A percentile compares a stretch with the other conserved stretches of the same genome.
Evolutionary conservation across 192 early-diverging fungal genomes (phyloP).

Genomic region (Umbelopsis sp.): DNA sequence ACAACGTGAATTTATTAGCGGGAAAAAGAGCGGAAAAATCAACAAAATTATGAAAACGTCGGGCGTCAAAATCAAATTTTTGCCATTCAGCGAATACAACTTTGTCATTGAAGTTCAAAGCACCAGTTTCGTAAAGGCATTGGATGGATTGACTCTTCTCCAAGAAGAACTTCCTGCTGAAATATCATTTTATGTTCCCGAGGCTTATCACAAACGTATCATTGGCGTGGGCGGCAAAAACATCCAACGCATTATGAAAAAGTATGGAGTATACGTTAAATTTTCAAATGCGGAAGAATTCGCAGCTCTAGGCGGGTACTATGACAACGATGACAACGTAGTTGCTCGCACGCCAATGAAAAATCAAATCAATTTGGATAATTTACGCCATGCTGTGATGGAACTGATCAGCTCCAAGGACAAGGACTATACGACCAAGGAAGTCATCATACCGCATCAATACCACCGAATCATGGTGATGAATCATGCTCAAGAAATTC

Average conservation of each 20-base stretch:
- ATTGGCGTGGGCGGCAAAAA: constrained; percentile 89
- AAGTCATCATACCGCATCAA: constrained; percentile 57
- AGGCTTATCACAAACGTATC: constrained; percentile 83
- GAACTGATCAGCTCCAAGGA: constrained; percentile 49
- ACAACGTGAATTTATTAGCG: constrained; percentile 85
- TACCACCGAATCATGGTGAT: constrained; percentile 60
- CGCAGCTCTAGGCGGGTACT: constrained; percentile 76
- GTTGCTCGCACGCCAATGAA: constrained; percentile 83
- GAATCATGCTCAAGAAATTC: constrained; percentile 45
- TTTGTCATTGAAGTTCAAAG: constrained; percentile 78
- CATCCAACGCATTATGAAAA: constrained; percentile 90
- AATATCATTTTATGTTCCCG: constrained; percentile 81
- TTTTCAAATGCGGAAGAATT: constrained; percentile 84
- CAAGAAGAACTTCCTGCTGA: constrained; percentile 87
- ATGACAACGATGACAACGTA: constrained; percentile 82
- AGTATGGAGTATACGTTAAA: constrained; percentile 86
- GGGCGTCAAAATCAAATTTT: constrained; percentile 69
- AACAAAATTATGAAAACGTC: constrained; percentile 81
- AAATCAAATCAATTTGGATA: constrained; percentile 70
- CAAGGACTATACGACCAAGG: constrained; percentile 52
- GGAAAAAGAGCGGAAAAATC: constrained; percentile 89
- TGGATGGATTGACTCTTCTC: constrained; percentile 71
- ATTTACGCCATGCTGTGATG: constrained; percentile 66
- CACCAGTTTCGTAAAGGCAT: constrained; percentile 47
- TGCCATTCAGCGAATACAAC: constrained; percentile 72